Evolutionary conservation across 192 early-diverging fungal species (phyloP).

Genomic region (Cladochytrium replicatum): DNA sequence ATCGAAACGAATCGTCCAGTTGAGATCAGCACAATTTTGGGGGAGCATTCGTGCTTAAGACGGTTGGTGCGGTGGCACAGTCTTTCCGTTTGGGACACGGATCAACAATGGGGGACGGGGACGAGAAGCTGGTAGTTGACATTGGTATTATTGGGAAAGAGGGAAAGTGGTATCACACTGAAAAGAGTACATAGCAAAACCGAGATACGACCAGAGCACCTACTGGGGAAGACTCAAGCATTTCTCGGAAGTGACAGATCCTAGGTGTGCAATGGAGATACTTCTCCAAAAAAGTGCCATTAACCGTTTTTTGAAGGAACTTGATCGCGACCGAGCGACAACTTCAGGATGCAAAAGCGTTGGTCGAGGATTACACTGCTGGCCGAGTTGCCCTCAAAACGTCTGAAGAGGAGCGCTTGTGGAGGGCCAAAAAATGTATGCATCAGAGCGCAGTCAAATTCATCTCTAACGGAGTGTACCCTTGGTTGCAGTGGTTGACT

Average conservation of each 20-base stretch:
- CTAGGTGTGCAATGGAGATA: conserved; percentile 22
- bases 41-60: no score
- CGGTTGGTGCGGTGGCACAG: no score
- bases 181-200: conserved; percentile 29
- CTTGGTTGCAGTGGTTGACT: conserved; percentile 46
- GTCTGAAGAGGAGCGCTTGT: conserved; percentile 41
- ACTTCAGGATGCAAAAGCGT: conserved; percentile 46
- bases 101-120: no score
- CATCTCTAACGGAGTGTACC: neutral
- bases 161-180: no score
- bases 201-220: conserved; percentile 53
- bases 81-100: no score
- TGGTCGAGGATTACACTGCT: conserved; percentile 52
- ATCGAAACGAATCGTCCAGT: no score
- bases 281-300: neutral
- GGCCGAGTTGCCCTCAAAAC: conserved; percentile 9
- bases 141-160: no score
- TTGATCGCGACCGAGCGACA: conserved; percentile 49
- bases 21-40: no score
- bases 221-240: conserved; percentile 66
- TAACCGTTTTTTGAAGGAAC: conserved; percentile 27
- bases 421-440: conserved; percentile 63
- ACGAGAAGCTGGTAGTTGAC: no score
- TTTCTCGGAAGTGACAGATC: conserved; percentile 66
- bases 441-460: neutral